phyloP scores from a whole-genome alignment of 441 rosid genomes.

The Mallotus repandus region DNA sequence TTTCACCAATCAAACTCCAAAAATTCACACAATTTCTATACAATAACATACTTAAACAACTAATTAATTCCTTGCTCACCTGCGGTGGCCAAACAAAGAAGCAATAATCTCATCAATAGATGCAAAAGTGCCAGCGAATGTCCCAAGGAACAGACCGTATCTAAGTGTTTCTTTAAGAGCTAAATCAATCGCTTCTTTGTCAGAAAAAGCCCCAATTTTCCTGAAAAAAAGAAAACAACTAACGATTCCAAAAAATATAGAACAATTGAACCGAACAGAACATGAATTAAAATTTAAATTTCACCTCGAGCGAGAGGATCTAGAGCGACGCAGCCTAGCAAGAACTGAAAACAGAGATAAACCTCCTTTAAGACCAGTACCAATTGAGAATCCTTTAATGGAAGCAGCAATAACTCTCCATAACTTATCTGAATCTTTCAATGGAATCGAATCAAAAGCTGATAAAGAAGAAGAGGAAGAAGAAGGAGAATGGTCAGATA shows the following conservation, averaged over 20 bases:
- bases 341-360: constrained; percentile 74
- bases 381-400: constrained; percentile 80
- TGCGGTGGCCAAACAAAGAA: constrained; percentile 65
- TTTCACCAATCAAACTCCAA: background rate
- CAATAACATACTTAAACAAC: background rate
- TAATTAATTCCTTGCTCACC: constrained; percentile 32
- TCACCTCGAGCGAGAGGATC: constrained; percentile 44
- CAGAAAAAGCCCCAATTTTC: constrained; percentile 50
- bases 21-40: constrained; percentile 4
- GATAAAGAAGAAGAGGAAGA: constrained; percentile 27
- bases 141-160: constrained; percentile 89
- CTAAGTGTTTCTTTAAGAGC: constrained; percentile 82
- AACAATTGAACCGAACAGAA: no score
- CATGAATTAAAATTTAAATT: no score
- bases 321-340: constrained; percentile 59
- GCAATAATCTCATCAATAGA: constrained; percentile 78
- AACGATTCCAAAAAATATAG: background rate
- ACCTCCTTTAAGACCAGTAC: constrained; percentile 94
- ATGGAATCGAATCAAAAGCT: constrained; percentile 31
- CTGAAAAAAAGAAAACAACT: constrained; percentile 25
- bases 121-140: constrained; percentile 85
- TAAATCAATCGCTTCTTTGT: constrained; percentile 61
- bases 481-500: constrained; percentile 29
- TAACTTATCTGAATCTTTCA: constrained; percentile 56
- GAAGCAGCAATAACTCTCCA: constrained; percentile 62